A percentile compares a stretch with the other conserved stretches of the same genome.
Conservation (phyloP, 768 basidiomycete species). For the Boletus bicolor region DNA sequence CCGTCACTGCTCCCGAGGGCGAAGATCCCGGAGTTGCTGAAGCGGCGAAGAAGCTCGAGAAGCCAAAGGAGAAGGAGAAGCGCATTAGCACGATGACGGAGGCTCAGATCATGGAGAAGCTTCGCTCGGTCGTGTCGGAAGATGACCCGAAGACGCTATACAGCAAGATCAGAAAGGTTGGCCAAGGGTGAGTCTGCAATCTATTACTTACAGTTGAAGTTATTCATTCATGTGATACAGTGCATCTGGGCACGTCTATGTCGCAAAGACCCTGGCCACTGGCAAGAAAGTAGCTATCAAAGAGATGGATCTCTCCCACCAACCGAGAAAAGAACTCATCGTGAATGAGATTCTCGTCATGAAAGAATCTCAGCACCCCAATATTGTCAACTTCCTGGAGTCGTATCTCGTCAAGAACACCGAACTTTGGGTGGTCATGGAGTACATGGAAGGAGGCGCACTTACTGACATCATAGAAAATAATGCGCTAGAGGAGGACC, state of each 20-base stretch:
- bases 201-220: background rate
- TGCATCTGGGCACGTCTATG: slow-evolving; percentile 96
- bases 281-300: slow-evolving; percentile 95
- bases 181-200: slow-evolving; percentile 77
- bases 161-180: slow-evolving; percentile 98
- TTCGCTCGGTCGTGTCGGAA: slow-evolving; percentile 80
- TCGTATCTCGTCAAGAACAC: slow-evolving; percentile 84
- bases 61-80: slow-evolving; percentile 61
- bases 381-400: slow-evolving; percentile 94
- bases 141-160: slow-evolving; percentile 89
- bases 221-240: slow-evolving; percentile 39
- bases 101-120: slow-evolving; percentile 97
- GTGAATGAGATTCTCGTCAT: slow-evolving; percentile 98
- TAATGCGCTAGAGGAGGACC: slow-evolving; percentile 91
- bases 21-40: slow-evolving; percentile 55
- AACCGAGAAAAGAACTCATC: slow-evolving; percentile 95
- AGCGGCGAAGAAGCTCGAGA: slow-evolving; percentile 66
- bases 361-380: slow-evolving; percentile 97
- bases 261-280: slow-evolving; percentile 83
- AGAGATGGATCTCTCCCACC: slow-evolving; percentile 95
- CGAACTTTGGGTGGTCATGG: slow-evolving; percentile 98
- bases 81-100: slow-evolving; percentile 96
- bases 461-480: slow-evolving; percentile 98
- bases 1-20: slow-evolving; percentile 48
- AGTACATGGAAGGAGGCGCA: slow-evolving; percentile 98